Evolutionary conservation across 352 stramenopile species (phyloP).

Genomic region (Phytophthora boehmeriae): DNA sequence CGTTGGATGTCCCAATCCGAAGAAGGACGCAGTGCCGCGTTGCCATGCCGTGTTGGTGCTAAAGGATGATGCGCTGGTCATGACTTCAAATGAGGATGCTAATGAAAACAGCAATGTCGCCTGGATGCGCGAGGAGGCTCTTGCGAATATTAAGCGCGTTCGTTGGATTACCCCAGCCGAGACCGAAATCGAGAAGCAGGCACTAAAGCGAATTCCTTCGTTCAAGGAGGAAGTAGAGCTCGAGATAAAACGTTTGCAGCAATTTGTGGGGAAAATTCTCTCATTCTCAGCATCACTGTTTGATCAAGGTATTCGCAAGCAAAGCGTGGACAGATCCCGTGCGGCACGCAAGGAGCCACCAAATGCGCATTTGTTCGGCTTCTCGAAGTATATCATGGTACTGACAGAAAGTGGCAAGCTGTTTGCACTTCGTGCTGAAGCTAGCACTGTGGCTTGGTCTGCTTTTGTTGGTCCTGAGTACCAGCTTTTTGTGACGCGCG

Average conservation of each 20-base stretch:
- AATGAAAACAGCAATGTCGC: slow-evolving; percentile 45
- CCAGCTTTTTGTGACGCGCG: slow-evolving; percentile 76
- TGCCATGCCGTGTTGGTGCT: slow-evolving; percentile 73
- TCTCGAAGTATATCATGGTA: slow-evolving; percentile 83
- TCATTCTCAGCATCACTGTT: slow-evolving; percentile 61
- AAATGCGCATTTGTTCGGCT: slow-evolving; percentile 83
- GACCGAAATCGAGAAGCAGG: slow-evolving; percentile 79
- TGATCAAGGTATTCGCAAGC: slow-evolving; percentile 38
- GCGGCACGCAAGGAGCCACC: slow-evolving; percentile 56
- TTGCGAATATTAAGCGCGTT: slow-evolving; percentile 78
- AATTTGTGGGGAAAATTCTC: slow-evolving; percentile 52
- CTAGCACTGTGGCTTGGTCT: slow-evolving; percentile 74
- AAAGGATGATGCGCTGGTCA: slow-evolving; percentile 72
- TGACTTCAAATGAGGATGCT: slow-evolving; percentile 68
- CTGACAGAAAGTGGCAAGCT: slow-evolving; percentile 81
- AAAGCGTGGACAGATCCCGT: slow-evolving; percentile 33
- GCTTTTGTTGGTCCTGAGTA: slow-evolving; percentile 71
- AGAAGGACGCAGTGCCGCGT: slow-evolving; percentile 53
- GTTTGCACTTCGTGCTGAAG: slow-evolving; percentile 80
- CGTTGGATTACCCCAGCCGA: slow-evolving; percentile 82
- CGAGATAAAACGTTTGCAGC: slow-evolving; percentile 57
- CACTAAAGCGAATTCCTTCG: slow-evolving; percentile 70
- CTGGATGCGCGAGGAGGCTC: slow-evolving; percentile 81
- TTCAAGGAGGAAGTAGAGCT: slow-evolving; percentile 74
- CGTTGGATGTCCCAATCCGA: slow-evolving; percentile 57